These are phyloP conservation scores for Infundibulicybe gibba DNA, from an alignment of 768 basidiomycete genomes.

Conservation along the genomic window DNA sequence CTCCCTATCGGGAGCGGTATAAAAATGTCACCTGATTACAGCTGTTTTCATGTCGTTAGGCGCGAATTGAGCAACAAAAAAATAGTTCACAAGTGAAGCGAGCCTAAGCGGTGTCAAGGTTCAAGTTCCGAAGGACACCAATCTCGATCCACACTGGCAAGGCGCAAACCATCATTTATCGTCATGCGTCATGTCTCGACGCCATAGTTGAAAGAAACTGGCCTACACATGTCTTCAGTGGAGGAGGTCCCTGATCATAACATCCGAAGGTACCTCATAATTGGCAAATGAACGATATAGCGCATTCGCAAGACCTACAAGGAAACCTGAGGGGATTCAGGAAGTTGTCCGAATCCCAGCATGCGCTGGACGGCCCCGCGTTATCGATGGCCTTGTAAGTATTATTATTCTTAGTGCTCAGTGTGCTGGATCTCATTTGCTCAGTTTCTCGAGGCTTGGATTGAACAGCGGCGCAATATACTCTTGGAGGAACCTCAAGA, in stretches of 20 bases:
- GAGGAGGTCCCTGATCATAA: no score
- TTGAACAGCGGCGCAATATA: slow-evolving; percentile 11
- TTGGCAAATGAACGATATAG: slow-evolving; percentile 2
- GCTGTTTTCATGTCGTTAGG: no score
- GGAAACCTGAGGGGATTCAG: no score
- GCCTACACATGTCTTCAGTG: slow-evolving; percentile 6
- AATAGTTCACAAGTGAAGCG: no score
- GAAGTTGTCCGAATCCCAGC: neutral
- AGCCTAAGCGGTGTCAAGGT: no score
- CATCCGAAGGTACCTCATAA: slow-evolving; percentile 2
- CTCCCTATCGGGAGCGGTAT: no score
- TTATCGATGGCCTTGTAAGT: neutral
- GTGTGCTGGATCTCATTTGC: neutral
- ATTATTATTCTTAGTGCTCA: neutral
- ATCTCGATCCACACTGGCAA: no score
- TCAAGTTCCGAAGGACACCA: no score
- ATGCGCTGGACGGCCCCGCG: slow-evolving; percentile 1
- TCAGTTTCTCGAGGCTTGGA: slow-evolving; percentile 9
- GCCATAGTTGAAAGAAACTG: slow-evolving; percentile 6
- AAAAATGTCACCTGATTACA: no score
- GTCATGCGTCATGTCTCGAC: slow-evolving; percentile 7
- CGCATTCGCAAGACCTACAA: slow-evolving; percentile 1
- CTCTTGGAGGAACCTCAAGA: slow-evolving; percentile 13
- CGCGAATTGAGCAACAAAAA: no score
- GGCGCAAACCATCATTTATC: no score